phyloP scores from a whole-genome alignment of 2,329 filamentous ascomycete genomes.

The Knufia petricola region DNA sequence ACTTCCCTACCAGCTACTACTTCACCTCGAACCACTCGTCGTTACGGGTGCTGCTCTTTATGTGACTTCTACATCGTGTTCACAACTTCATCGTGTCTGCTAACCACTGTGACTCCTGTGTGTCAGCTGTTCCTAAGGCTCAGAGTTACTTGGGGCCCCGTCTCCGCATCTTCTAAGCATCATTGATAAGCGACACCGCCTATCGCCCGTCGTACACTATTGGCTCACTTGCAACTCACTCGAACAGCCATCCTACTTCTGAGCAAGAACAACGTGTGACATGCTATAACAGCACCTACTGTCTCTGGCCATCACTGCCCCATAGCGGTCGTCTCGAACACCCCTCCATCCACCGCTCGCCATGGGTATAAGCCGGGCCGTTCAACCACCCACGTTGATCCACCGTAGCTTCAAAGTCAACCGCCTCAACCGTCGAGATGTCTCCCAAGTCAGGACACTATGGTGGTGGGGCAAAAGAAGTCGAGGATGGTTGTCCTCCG shows the following conservation, averaged over 20 bases:
- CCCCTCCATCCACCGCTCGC: not conserved
- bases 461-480: constrained; percentile 22
- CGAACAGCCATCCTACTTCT: too few species aligned
- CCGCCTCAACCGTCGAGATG: constrained; percentile 1
- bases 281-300: too few species aligned
- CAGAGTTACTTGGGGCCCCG: not conserved
- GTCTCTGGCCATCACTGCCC: too few species aligned
- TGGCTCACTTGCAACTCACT: too few species aligned
- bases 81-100: not conserved
- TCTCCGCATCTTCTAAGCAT: constrained; percentile 1
- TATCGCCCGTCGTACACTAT: too few species aligned
- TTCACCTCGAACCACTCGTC: not conserved
- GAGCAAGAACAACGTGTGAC: too few species aligned
- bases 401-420: not conserved
- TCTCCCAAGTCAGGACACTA: constrained; percentile 15
- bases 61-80: not conserved
- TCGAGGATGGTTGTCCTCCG: constrained; percentile 7
- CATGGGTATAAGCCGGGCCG: constrained; percentile 5
- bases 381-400: constrained; percentile 2
- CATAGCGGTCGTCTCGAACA: too few species aligned
- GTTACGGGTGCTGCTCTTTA: not conserved
- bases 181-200: constrained; percentile 3
- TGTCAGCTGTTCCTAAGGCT: not conserved
- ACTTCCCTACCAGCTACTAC: too few species aligned
- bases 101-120: not conserved